Evolutionary conservation across 2,329 filamentous ascomycete genomes (phyloP), one percentile per base, ranked within the genome.

Genomic region (Fusarium bulbicola): DNA sequence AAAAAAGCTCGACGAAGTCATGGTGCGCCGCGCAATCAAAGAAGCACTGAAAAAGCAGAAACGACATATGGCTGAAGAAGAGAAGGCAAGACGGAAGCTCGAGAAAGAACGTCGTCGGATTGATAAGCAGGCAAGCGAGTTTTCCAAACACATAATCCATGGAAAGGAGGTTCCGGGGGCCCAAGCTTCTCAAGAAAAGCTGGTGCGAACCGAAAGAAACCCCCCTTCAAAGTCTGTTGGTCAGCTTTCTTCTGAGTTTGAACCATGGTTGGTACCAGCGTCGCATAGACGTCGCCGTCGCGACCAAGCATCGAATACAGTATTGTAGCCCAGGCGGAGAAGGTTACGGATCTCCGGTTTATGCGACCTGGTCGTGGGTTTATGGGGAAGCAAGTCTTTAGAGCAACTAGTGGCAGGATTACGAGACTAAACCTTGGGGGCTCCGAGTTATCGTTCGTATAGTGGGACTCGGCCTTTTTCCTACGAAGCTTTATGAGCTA

Each of bases 121-220:
- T 36, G 34, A n/a, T 9, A 18, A 32, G 0, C 15, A 8, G 3
- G 11, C 7, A 13, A 8, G 12, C 1, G 13, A 18, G 7, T 9
- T 12, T 21, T 26, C 21, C 6, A 30, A 12, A 36, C 15, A 36
- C 16, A 36, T 36, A 18, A 36, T 36, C 15, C 34, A 18, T 10
- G 34, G 15, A 9, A 36, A 9, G 5, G 34, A 36, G 26, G 9
- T 20, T 47, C 9, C 20, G 2, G 15, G 14, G 20, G 5, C 14
- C 26, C 26, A 30, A 12, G 26, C 26, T 3, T 11, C 26, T n/a
- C 45, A 47, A 16, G 10, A 15, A 12, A 30, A 15, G 6, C 14
- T 42, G 21, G 9, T 21, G 21, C 21, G 1, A 40, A 1, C 3
- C 13, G 21, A 4, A 15, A 15, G 39, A 21, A 40, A 5, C 21